Evolutionary conservation across 306 rosid genomes (phyloP).

Genomic region (Casuarina cunninghamiana): DNA sequence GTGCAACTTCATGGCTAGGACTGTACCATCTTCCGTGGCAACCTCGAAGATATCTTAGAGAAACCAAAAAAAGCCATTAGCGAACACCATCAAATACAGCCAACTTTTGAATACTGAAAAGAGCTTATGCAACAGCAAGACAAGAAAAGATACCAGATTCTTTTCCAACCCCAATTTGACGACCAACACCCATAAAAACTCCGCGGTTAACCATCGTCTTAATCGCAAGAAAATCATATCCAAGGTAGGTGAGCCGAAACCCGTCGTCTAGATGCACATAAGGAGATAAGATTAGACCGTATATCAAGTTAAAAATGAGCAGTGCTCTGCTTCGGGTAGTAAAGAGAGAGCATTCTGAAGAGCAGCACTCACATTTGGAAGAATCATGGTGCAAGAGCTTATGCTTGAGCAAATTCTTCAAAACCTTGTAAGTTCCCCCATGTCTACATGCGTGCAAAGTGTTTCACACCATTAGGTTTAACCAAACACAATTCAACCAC

Average conservation of each 20-base stretch:
- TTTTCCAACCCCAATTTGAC: constrained; percentile 96
- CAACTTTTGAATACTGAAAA: background rate
- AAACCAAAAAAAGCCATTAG: constrained; percentile 20
- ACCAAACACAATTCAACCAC: background rate
- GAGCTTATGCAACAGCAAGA: background rate
- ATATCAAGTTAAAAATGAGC: background rate
- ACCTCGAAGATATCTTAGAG: constrained; percentile 88
- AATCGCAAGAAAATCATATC: constrained; percentile 96
- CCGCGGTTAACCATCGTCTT: constrained; percentile 88
- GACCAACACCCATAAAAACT: constrained; percentile 80
- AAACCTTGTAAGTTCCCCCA: constrained; percentile 87
- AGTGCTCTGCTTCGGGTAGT: background rate
- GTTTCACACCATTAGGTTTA: background rate
- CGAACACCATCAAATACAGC: background rate
- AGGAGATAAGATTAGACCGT: background rate
- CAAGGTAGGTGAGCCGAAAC: constrained; percentile 90
- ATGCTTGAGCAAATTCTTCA: constrained; percentile 82
- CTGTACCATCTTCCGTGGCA: constrained; percentile 80
- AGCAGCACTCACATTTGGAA: constrained; percentile 69
- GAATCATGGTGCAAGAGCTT: constrained; percentile 90
- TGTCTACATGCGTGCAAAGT: constrained; percentile 46
- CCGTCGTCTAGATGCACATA: constrained; percentile 72
- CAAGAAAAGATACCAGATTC: constrained; percentile 66
- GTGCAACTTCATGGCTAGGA: constrained; percentile 84
- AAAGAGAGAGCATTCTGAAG: background rate